Conservation (phyloP, 208 protist species). For the Crithidia sp. region DNA sequence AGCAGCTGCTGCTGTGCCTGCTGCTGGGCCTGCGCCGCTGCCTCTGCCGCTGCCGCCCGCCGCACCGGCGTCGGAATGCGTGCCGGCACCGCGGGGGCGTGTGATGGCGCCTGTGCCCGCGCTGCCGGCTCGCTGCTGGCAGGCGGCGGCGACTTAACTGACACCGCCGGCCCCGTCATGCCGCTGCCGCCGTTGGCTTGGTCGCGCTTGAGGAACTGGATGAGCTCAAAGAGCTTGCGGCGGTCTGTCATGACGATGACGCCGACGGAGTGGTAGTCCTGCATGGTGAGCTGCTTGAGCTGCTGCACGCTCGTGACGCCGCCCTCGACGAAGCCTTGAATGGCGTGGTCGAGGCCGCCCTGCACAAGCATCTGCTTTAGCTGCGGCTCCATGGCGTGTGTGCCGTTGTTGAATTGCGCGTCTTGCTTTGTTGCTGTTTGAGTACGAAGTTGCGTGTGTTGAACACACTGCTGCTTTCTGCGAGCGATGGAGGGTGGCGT, state of each 20-base stretch:
- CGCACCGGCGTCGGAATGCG: conserved; percentile 35
- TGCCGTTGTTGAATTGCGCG: not conserved
- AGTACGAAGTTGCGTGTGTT: too few species aligned
- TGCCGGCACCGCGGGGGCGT: conserved; percentile 24
- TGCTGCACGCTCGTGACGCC: conserved; percentile 73
- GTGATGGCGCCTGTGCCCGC: conserved; percentile 21
- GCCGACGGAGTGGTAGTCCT: conserved; percentile 91
- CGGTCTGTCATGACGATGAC: conserved; percentile 91
- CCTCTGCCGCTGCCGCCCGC: conserved; percentile 17
- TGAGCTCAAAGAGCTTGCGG: conserved; percentile 93
- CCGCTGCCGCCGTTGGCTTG: conserved; percentile 33
- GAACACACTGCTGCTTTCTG: too few species aligned
- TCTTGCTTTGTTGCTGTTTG: not conserved
- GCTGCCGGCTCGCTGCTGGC: conserved; percentile 25
- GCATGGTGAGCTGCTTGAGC: conserved; percentile 90
- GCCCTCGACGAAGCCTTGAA: conserved; percentile 83
- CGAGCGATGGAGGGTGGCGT: too few species aligned
- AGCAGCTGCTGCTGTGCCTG: conserved; percentile 12
- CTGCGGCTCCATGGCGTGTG: conserved; percentile 67
- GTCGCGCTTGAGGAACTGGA: conserved; percentile 90
- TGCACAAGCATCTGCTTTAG: conserved; percentile 80
- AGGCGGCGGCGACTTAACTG: conserved; percentile 30
- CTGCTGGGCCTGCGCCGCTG: conserved; percentile 17
- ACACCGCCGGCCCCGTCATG: not conserved
- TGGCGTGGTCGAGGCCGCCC: conserved; percentile 78